Base-by-base conservation (phyloP, 2,329 filamentous ascomycete genomes). In the Hymenoscyphus occultus region DNA sequence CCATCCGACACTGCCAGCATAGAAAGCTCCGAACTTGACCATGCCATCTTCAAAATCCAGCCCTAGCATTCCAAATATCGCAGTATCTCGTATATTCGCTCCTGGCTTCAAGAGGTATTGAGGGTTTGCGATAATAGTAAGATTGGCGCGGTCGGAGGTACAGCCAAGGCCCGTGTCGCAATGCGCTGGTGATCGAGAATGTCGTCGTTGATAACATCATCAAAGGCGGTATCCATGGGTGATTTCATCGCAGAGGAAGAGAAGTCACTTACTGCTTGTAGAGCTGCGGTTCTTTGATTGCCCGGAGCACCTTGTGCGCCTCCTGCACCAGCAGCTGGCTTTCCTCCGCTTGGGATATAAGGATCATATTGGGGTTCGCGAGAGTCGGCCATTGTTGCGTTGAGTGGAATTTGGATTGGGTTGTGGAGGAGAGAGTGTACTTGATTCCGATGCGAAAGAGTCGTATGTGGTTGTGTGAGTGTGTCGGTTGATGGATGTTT, bases 201-300 rank as follows among this genome's bases (percentile, higher is more conserved):
- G 45, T 10, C 45, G 45, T 51, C 45, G 45, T 51, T 19, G 16
- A 51, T 22, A 51, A 22, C 45, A 51, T 22, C 45, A 51, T 19
- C n/a, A 28, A 51, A n/a, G 19, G 6, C 19, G 6, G 2, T 51
- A 45, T 16, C 16, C 64, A 61, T 66, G 60, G 60, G 62, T 67
- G 28, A 65, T 65, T 66, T 67, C 59, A 31, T 59, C 58, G 59
- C 60, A 16, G 59, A 35, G 68, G 48, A 66, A 67, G 61, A 66
- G 65, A 70, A 58, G 67, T 64, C 70, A 88, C 91, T 83, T 90
- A 97, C 92, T 80, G 89, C 90, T 86, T 96, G 92, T 72, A 96
- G 85, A 70, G 90, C 90, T 66, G 86, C 85, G 64, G 87, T 90
- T 78, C 87, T 84, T 74, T 86, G 83, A 76, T 89, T 89, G 72